These are phyloP conservation scores for Paxillus rubicundulus DNA, from an alignment of 768 basidiomycete genomes.

Conservation along the genomic window DNA sequence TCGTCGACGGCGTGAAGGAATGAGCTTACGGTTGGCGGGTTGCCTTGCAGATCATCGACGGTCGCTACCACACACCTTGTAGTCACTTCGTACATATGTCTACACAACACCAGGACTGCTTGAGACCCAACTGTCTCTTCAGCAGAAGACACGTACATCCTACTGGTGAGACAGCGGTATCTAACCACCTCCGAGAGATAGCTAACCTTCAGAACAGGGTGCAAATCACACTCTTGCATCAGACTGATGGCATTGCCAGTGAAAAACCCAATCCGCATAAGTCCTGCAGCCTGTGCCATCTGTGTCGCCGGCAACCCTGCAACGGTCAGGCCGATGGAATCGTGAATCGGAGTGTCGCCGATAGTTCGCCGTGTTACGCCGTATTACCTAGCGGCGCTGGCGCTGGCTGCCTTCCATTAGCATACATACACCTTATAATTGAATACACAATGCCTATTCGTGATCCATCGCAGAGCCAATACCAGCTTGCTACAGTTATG, in stretches of 20 bases:
- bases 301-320: conserved; percentile 24
- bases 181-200: background rate
- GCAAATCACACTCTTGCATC: conserved; percentile 53
- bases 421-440: conserved; percentile 21
- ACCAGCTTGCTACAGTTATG: background rate
- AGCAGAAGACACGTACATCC: conserved; percentile 62
- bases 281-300: conserved; percentile 44
- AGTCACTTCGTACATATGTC: conserved; percentile 73
- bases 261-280: conserved; percentile 70
- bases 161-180: conserved; percentile 38
- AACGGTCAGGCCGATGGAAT: conserved; percentile 16
- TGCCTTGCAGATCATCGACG: conserved; percentile 62
- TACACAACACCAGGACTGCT: conserved; percentile 65
- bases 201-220: conserved; percentile 39
- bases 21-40: background rate
- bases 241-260: conserved; percentile 68
- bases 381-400: conserved; percentile 19
- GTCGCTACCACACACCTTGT: conserved; percentile 67
- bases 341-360: conserved; percentile 8
- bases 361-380: conserved; percentile 1
- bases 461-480: background rate
- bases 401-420: conserved; percentile 11
- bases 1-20: background rate
- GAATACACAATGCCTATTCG: conserved; percentile 18
- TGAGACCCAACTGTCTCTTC: conserved; percentile 63